Percentiles rank a stretch among this genome's conserved stretches.
Evolutionary conservation across 495 filamentous ascomycete species (phyloP).

Genomic region (Neurospora africana): DNA sequence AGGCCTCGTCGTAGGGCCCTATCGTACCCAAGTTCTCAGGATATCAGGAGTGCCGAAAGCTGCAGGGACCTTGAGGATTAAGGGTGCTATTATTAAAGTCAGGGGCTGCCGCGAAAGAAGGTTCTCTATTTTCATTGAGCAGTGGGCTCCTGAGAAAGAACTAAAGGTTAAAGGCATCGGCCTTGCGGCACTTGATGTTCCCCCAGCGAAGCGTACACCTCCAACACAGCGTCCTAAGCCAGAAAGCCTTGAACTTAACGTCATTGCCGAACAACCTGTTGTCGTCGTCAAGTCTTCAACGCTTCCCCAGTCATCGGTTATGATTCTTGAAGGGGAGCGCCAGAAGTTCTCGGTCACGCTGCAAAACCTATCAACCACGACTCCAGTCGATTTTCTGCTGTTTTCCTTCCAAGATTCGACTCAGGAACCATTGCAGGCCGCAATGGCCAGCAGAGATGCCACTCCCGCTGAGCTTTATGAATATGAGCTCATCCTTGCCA

Average conservation of each 20-base stretch:
- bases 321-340: conserved; percentile 82
- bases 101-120: conserved; percentile 67
- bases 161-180: conserved; percentile 67
- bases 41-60: conserved; percentile 56
- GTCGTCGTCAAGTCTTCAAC: conserved; percentile 65
- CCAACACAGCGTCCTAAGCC: conserved; percentile 30
- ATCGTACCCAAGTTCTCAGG: conserved; percentile 67
- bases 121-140: conserved; percentile 71
- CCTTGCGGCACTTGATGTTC: conserved; percentile 44
- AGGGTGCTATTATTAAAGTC: conserved; percentile 69
- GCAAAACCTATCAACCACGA: conserved; percentile 59
- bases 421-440: conserved; percentile 60
- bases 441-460: conserved; percentile 63
- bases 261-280: conserved; percentile 68
- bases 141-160: conserved; percentile 63
- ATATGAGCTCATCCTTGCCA: conserved; percentile 63
- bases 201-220: conserved; percentile 21
- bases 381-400: conserved; percentile 69
- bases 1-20: conserved; percentile 61
- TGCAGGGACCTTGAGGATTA: conserved; percentile 60
- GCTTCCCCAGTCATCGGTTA: conserved; percentile 74
- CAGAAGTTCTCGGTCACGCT: conserved; percentile 69
- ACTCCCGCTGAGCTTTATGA: conserved; percentile 72
- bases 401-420: conserved; percentile 89
- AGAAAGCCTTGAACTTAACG: conserved; percentile 48